Conservation (phyloP, 108 stramenopile species). For the Fragilariopsis cylindrus region DNA sequence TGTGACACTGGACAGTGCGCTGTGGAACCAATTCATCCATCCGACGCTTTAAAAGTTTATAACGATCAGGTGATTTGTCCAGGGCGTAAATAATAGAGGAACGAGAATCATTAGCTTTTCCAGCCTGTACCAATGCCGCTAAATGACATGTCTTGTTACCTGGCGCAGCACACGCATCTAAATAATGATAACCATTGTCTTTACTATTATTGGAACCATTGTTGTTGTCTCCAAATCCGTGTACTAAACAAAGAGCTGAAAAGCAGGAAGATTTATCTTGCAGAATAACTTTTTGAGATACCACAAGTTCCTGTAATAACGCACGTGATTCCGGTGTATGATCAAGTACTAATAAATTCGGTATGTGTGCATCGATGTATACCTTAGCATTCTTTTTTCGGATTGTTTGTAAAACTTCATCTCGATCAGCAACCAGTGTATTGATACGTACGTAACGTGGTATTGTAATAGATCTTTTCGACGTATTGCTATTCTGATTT, state of each 20-base stretch:
- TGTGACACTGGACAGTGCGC: conserved; percentile 34
- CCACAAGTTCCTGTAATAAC: conserved; percentile 62
- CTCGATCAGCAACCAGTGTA: conserved; percentile 46
- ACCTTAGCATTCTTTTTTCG: conserved; percentile 19
- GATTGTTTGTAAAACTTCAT: conserved; percentile 46
- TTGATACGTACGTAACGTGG: conserved; percentile 88
- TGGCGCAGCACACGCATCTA: conserved; percentile 99
- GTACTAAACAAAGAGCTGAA: conserved; percentile 88
- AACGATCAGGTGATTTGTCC: conserved; percentile 83
- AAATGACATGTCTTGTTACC: conserved; percentile 99
- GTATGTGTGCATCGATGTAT: conserved; percentile 77
- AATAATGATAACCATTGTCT: conserved; percentile 34
- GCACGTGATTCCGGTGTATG: conserved; percentile 46
- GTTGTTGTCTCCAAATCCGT: conserved; percentile 47
- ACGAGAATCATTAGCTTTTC: conserved; percentile 16
- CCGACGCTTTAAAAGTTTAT: conserved; percentile 68
- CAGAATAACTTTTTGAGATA: conserved; percentile 67
- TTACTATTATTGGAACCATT: conserved; percentile 23
- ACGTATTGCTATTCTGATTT: background rate
- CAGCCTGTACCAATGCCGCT: conserved; percentile 71
- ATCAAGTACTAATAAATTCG: conserved; percentile 79
- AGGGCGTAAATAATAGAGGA: conserved; percentile 74
- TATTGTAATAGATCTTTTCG: conserved; percentile 29
- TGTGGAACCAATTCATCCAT: conserved; percentile 46
- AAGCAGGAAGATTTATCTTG: conserved; percentile 98